Base-by-base conservation (phyloP, 331 rosid genomes). In the Arachis monticola region DNA sequence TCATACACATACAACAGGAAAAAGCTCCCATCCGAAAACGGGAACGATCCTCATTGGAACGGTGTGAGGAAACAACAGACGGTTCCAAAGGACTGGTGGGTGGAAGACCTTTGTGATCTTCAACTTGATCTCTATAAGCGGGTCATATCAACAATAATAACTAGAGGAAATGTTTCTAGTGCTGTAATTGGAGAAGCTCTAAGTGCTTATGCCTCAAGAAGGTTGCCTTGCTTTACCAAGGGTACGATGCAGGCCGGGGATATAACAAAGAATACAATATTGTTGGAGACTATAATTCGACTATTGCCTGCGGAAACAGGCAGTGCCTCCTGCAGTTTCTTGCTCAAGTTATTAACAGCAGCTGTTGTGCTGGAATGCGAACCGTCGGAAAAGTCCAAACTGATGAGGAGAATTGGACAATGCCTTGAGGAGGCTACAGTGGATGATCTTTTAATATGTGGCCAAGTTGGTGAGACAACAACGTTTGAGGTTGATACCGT, bases 71-170 rank as follows among this genome's bases (percentile, higher is more conserved):
- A 90, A 73, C 89, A 64, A 5, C 91, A 83, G 61, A 64, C 79
- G 74, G 97, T 94, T 80, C 99, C 99, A 1, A 83, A 79, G 62
- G 99, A 94, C 80, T 94, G 99, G 99, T 94, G 99, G 97, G 96
- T 91, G 60, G 99, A 94, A 79, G 99, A 94, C 59, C 91, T 94
- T 22, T 94, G 92, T 7, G 97, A 89, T 50, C 99, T 94, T 76
- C 96, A 84, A 73, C 91, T 90, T 17, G 99, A 91, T 85, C 84
- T 87, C 56, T 94, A 85, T 87, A 87, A 92, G 69, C 70, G 88
- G 27, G 84, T 87, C 76, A 82, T 90, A 59, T 79, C 86, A 30
- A 83, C 92, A 12, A 86, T 94, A 31, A 83, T 75, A 80, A 80
- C 87, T 1, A 88, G 78, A 68, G 91, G 95, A 12, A 80, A 73